Conservation (phyloP, 2,329 filamentous ascomycete genomes). For the Tetracladium maxilliforme region DNA sequence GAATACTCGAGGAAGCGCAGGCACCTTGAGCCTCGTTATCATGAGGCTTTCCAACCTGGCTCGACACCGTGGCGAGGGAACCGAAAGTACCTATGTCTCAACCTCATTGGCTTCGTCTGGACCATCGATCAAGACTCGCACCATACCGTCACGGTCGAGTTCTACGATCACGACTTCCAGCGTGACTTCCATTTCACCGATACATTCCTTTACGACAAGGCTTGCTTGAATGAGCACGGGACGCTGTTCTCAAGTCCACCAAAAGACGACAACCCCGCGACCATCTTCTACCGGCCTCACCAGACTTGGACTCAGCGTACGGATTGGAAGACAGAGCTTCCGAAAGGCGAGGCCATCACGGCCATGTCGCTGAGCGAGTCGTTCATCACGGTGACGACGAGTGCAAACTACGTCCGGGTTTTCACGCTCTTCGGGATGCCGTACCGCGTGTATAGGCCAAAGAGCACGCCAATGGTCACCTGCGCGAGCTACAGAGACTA, state of each 20-base stretch:
- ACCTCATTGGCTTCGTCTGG: constrained; percentile 90
- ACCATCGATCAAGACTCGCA: constrained; percentile 90
- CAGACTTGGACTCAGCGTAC: constrained; percentile 87
- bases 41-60: constrained; percentile 81
- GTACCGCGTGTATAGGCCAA: constrained; percentile 78
- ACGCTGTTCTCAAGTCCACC: constrained; percentile 74
- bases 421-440: constrained; percentile 90
- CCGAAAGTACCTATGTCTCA: constrained; percentile 83
- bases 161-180: constrained; percentile 87
- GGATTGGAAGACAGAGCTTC: constrained; percentile 85
- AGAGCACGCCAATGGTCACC: constrained; percentile 77
- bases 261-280: constrained; percentile 48
- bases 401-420: constrained; percentile 74
- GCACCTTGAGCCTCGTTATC: constrained; percentile 49
- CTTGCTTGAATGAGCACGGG: constrained; percentile 76
- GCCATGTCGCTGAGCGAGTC: constrained; percentile 86
- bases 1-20: constrained; percentile 32
- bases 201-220: constrained; percentile 90
- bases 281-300: constrained; percentile 91
- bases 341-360: constrained; percentile 69
- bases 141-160: constrained; percentile 91
- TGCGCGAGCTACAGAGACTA: constrained; percentile 94
- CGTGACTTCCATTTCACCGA: constrained; percentile 97
- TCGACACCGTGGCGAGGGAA: constrained; percentile 94
- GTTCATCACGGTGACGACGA: constrained; percentile 81